phyloP scores from a whole-genome alignment of 2,329 filamentous ascomycete species.

The Fusarium compactum region DNA sequence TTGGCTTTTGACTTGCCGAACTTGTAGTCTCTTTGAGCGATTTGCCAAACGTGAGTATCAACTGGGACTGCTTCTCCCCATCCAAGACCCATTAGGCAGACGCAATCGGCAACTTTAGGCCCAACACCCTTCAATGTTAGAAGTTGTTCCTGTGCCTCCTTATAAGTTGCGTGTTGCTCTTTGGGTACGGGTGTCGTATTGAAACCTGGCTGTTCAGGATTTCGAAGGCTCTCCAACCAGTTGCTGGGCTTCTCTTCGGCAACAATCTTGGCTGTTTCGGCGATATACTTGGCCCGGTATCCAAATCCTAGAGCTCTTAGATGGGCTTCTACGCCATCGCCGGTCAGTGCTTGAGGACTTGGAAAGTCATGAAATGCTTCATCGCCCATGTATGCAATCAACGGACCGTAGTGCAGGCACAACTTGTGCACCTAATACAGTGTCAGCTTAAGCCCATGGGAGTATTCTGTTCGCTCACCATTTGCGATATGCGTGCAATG shows the following conservation, averaged over 20 bases:
- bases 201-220: conserved; percentile 77
- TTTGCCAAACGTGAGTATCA: conserved; percentile 99
- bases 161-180: conserved; percentile 73
- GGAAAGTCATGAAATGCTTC: conserved; percentile 91
- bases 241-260: conserved; percentile 72
- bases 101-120: conserved; percentile 96
- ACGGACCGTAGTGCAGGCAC: conserved; percentile 84
- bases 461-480: conserved; percentile 66
- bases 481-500: conserved; percentile 92
- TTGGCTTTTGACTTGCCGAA: conserved; percentile 88
- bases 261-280: conserved; percentile 83
- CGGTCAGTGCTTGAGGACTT: conserved; percentile 76
- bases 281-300: conserved; percentile 93
- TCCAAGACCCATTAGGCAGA: conserved; percentile 94
- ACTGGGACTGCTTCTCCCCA: conserved; percentile 97
- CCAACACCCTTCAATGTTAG: conserved; percentile 88
- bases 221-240: conserved; percentile 84
- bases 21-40: conserved; percentile 94
- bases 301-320: conserved; percentile 90
- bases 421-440: conserved; percentile 78
- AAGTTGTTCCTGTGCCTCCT: conserved; percentile 82
- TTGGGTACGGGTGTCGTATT: conserved; percentile 57
- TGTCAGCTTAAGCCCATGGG: neutral
- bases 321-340: conserved; percentile 79
- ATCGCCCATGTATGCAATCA: conserved; percentile 77